Conservation (phyloP, 805 yeast genomes). For the Metschnikowia hibisci region DNA sequence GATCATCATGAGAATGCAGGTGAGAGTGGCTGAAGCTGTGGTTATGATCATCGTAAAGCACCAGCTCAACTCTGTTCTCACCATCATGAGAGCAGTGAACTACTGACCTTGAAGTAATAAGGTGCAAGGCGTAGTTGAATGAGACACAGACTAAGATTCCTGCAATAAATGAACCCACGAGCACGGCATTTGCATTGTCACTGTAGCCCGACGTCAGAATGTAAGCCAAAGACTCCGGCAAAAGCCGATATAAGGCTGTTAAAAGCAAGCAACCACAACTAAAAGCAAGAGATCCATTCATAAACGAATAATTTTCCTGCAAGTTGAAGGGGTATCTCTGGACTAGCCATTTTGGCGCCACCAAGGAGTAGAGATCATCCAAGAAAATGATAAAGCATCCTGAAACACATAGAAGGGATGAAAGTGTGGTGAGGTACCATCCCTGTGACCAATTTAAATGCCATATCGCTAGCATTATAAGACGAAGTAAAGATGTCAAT, state of each 20-base stretch:
- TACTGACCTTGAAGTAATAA: slow-evolving; percentile 72
- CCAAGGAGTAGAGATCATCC: slow-evolving; percentile 49
- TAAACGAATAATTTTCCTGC: slow-evolving; percentile 56
- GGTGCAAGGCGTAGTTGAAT: slow-evolving; percentile 65
- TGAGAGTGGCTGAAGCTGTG: slow-evolving; percentile 18
- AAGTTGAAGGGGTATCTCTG: slow-evolving; percentile 46
- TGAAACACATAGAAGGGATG: slow-evolving; percentile 64
- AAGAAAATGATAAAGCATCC: slow-evolving; percentile 67
- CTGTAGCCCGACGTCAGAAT: slow-evolving; percentile 27
- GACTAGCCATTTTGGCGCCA: slow-evolving; percentile 41
- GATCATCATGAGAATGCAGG: slow-evolving; percentile 16
- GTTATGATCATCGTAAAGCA: slow-evolving; percentile 13
- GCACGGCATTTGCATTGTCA: slow-evolving; percentile 27
- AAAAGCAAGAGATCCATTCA: slow-evolving; percentile 70
- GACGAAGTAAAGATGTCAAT: no score
- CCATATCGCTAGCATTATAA: neutral
- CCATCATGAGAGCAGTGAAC: slow-evolving; percentile 79
- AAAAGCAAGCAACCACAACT: slow-evolving; percentile 80
- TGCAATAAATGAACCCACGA: slow-evolving; percentile 44
- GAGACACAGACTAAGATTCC: slow-evolving; percentile 62
- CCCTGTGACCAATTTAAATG: slow-evolving; percentile 39
- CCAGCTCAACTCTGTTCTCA: slow-evolving; percentile 20
- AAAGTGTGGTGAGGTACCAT: slow-evolving; percentile 60
- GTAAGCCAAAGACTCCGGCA: slow-evolving; percentile 64
- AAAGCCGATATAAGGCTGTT: slow-evolving; percentile 69